Evolutionary conservation across 352 stramenopile species (phyloP).

Genomic region (Pythium periplocum): DNA sequence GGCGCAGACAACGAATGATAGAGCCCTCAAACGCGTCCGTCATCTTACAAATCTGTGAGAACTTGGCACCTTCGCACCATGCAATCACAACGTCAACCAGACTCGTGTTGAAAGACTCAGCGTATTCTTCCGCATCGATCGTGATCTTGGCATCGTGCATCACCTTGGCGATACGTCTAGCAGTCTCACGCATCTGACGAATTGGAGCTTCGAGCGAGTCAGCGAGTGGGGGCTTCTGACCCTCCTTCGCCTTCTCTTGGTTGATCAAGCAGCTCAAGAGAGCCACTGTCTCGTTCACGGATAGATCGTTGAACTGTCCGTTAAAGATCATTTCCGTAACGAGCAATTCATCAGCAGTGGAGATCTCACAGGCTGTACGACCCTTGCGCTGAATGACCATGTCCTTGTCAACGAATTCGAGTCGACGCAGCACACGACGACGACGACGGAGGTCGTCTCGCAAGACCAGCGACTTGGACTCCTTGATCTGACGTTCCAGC

Average conservation of each 20-base stretch:
- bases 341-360: conserved; percentile 97
- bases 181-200: conserved; percentile 93
- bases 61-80: conserved; percentile 97
- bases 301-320: conserved; percentile 97
- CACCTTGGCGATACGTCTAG: conserved; percentile 87
- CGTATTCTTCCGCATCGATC: conserved; percentile 97
- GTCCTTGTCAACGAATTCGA: conserved; percentile 95
- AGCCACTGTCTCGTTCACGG: conserved; percentile 94
- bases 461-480: conserved; percentile 94
- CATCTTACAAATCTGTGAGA: conserved; percentile 98
- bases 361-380: conserved; percentile 97
- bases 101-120: conserved; percentile 95
- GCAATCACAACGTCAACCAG: conserved; percentile 98
- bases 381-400: conserved; percentile 99
- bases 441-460: conserved; percentile 94
- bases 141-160: conserved; percentile 90
- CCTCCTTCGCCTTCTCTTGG: conserved; percentile 91
- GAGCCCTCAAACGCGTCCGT: conserved; percentile 98
- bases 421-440: conserved; percentile 93
- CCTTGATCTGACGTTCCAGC: conserved; percentile 92
- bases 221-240: conserved; percentile 69
- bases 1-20: conserved; percentile 96
- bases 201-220: conserved; percentile 87
- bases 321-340: conserved; percentile 99
- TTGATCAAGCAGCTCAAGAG: conserved; percentile 97